Base-by-base conservation (phyloP, 176 grass and related monocot genomes). In the Tuctoria greenei region DNA sequence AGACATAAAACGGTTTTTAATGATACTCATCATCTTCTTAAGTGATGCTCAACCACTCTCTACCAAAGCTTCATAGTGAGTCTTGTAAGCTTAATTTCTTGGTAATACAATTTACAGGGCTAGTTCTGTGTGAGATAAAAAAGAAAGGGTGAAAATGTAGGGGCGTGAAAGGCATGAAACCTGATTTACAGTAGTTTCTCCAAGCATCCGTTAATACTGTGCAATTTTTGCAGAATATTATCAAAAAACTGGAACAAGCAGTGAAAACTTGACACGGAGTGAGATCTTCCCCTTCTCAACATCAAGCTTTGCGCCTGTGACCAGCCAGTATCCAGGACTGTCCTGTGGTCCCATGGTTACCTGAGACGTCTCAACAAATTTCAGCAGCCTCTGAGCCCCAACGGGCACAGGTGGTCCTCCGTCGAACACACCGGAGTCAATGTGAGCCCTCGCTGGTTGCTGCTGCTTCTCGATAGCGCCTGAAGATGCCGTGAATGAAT, bases 231-330 rank as follows among this genome's bases (percentile, higher is more conserved):
- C 8, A 76, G 10, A 45, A 44, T 20, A 41, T 7, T 64, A 24
- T 94, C 92, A 88, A 40, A 61, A 81, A 79, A 84, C 76, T 0
- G 86, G 82, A 39, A 79, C 71, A 47, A 98, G 84, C 66, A 98
- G 79, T 5, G 95, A 98, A 59, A 98, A 98, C 79, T 98, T 94
- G 31, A 94, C 91, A 37, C 82, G 84, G 28, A 98, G 85, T 17
- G 74, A 86, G 62, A 98, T 94, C 91, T 80, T 98, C 57, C 91
- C 86, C 66, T 92, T 98, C 23, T 88, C 89, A 6, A 90, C 82
- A 35, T 92, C 76, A 24, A 98, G 84, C 79, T 90, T 94, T 52
- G 88, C 95, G 0, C 95, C 95, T 8, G 91, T 98, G 75, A 88
- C 89, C n/a, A 98, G 75, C 95, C 95, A 98, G 69, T 94, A 56